Conservation (phyloP, 208 protist genomes). For the Porcisia hertigi region DNA sequence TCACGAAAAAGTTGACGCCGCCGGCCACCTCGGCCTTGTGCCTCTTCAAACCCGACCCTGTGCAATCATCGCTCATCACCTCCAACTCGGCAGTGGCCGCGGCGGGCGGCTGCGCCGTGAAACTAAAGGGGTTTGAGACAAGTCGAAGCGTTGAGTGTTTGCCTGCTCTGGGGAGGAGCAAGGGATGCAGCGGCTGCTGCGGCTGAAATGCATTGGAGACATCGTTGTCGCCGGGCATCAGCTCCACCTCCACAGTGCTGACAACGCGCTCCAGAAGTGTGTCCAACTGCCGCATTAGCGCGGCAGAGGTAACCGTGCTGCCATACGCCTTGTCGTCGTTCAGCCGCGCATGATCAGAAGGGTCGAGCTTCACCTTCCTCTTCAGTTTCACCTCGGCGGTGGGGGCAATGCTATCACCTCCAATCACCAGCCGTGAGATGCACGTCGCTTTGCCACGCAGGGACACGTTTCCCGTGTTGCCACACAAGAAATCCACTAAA, state of each 20-base stretch:
- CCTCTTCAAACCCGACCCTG: constrained; percentile 15
- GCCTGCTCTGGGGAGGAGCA: constrained; percentile 72
- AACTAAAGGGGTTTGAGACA: constrained; percentile 89
- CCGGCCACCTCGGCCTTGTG: constrained; percentile 10
- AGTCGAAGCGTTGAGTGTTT: constrained; percentile 70
- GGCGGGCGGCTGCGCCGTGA: constrained; percentile 37
- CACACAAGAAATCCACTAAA: constrained; percentile 80
- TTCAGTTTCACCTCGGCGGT: constrained; percentile 87
- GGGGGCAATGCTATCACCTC: constrained; percentile 85
- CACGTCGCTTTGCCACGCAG: constrained; percentile 45
- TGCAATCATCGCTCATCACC: background rate
- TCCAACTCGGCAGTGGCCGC: constrained; percentile 1
- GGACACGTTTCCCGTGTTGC: constrained; percentile 52
- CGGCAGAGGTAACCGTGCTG: constrained; percentile 50
- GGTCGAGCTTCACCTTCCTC: constrained; percentile 86
- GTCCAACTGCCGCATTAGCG: constrained; percentile 81
- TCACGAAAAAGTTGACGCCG: constrained; percentile 64
- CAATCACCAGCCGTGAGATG: constrained; percentile 82
- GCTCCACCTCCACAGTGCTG: constrained; percentile 79
- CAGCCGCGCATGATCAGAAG: constrained; percentile 76
- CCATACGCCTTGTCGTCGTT: constrained; percentile 55
- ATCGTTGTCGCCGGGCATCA: constrained; percentile 92
- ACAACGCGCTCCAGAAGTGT: constrained; percentile 60
- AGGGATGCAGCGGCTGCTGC: constrained; percentile 92
- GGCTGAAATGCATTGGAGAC: constrained; percentile 90